Percentiles rank a stretch among this genome's conserved stretches.
These are phyloP conservation scores for Apocynum venetum DNA, from an alignment of 257 asterid species.

Conservation along the genomic window DNA sequence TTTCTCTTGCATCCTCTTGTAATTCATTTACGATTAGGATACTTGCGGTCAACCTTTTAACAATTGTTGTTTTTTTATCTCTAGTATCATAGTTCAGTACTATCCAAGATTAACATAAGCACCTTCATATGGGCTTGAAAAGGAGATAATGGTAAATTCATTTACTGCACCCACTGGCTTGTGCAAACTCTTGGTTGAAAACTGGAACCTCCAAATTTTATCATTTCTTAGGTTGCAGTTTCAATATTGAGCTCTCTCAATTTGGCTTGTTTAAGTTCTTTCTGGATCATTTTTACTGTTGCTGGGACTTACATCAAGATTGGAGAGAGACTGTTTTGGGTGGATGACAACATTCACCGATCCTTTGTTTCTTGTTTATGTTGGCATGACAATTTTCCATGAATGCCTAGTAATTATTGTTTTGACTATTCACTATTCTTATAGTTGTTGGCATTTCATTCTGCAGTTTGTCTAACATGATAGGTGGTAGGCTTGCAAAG, in stretches of 20 bases:
- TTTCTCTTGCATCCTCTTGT: neutral
- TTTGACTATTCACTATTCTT: neutral
- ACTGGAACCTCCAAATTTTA: neutral
- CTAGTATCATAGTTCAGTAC: neutral
- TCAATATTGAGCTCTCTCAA: neutral
- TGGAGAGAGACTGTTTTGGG: neutral
- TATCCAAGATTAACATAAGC: neutral
- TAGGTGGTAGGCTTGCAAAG: constrained; percentile 6
- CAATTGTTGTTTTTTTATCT: neutral
- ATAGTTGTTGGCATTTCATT: neutral
- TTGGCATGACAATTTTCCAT: neutral
- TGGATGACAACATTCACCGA: neutral
- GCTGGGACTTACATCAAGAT: neutral
- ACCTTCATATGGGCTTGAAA: neutral
- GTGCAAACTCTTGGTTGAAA: neutral
- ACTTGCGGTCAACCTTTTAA: neutral
- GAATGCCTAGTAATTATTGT: neutral
- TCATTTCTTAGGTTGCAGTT: neutral
- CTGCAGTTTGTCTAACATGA: neutral
- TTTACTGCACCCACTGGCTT: neutral
- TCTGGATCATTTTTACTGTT: neutral
- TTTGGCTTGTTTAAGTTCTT: neutral
- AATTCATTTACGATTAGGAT: neutral
- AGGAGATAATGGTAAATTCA: neutral
- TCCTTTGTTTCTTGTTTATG: neutral